Percentiles rank a stretch among this genome's conserved stretches.
phyloP scores from a whole-genome alignment of 306 rosid species.

The Rosa persica region DNA sequence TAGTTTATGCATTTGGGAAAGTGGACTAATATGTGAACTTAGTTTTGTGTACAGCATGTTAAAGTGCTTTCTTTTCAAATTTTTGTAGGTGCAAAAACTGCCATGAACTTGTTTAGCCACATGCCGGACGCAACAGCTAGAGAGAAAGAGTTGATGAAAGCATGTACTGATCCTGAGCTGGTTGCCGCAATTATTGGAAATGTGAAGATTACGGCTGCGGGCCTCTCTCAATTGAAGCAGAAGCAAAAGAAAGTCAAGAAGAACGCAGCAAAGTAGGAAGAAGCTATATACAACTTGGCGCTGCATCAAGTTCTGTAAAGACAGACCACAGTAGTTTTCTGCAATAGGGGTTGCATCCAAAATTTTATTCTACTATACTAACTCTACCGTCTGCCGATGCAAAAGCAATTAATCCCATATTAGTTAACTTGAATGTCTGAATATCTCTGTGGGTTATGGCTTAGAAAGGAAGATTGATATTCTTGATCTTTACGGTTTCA shows the following conservation, averaged over 20 bases:
- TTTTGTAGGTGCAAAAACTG: conserved; percentile 77
- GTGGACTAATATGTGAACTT: not conserved
- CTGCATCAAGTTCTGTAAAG: conserved; percentile 4
- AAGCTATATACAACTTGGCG: conserved; percentile 8
- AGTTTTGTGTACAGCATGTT: not conserved
- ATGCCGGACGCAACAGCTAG: conserved; percentile 75
- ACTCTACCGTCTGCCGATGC: not conserved
- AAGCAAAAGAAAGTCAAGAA: conserved; percentile 93
- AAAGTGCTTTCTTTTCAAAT: not conserved
- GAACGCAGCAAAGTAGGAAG: conserved; percentile 39
- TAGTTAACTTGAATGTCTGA: not conserved
- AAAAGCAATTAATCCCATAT: not conserved
- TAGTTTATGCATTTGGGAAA: not conserved
- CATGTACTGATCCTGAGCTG: conserved; percentile 92
- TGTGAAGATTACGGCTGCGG: conserved; percentile 80
- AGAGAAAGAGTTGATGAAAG: conserved; percentile 96
- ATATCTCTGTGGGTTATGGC: not conserved
- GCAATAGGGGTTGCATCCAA: not conserved
- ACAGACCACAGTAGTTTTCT: conserved; percentile 1
- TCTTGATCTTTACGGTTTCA: not conserved
- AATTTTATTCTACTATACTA: too few species aligned
- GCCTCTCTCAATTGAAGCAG: conserved; percentile 88
- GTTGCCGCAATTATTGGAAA: conserved; percentile 85
- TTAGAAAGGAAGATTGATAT: not conserved
- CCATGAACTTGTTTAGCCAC: conserved; percentile 93